Evolutionary conservation across 768 basidiomycete genomes (phyloP), one percentile per base, ranked within the genome.

Genomic region (Collybia mongolica): DNA sequence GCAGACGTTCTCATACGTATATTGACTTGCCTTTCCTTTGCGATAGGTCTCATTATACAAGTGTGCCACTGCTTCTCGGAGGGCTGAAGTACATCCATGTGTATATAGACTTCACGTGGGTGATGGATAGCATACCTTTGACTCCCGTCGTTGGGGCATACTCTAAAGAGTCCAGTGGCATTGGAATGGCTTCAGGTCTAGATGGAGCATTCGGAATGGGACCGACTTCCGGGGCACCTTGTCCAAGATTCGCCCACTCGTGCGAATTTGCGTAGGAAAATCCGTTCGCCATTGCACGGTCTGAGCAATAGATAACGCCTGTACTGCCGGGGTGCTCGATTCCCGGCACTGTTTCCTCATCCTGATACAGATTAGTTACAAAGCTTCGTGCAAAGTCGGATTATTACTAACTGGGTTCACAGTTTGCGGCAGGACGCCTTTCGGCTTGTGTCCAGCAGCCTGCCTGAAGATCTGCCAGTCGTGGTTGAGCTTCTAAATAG

Each of bases 131-230:
- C 54, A 47, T 44, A 87, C 88, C 83, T 73, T 87, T 94, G 28
- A 96, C 86, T 28, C 94, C 94, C 0, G 92, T 90, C 5, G 95
- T 96, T 0, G 95, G 93, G 2, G 91, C 94, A 60, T 97, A 97
- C 67, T 95, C 93, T 54, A 90, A 72, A 24, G 85, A 82, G 58
- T 93, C 92, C 29, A 75, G 54, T 8, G 86, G 82, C 49, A 93
- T 60, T 24, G 80, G 70, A 53, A 96, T 83, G 17, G 76, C 73
- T 6, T 77, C 75, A 0, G 84, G 86, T 43, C 90, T 83, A 37
- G 76, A 65, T 0, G 84, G 79, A 2, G 88, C 90, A 49, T 81
- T 79, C 8, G 93, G 92, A 39, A 95, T 83, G 2, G 81, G 82
- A 0, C 93, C 93, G 3, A 93, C 88, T 68, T 93, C 92, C 6